These are phyloP conservation scores for Dryadomyces quercus-mongolicae DNA, from an alignment of 2,329 filamentous ascomycete genomes.

Conservation along the genomic window DNA sequence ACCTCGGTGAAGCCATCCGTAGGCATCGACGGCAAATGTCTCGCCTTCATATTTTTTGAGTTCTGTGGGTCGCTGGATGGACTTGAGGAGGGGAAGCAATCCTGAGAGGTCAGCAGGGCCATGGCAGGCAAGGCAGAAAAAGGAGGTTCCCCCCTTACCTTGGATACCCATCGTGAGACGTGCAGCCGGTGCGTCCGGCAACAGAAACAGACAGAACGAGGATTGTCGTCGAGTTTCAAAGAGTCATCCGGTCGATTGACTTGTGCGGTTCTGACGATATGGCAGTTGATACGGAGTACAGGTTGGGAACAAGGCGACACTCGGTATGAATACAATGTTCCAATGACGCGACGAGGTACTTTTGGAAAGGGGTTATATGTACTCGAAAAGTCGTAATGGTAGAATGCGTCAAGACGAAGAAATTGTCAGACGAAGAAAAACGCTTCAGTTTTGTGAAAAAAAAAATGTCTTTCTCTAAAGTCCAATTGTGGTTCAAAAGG, in stretches of 20 bases:
- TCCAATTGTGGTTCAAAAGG: background rate
- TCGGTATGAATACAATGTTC: background rate
- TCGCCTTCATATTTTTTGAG: conserved; percentile 80
- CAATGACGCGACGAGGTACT: background rate
- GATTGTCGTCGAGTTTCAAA: conserved; percentile 1
- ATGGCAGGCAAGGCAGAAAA: background rate
- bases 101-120: conserved; percentile 34
- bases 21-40: conserved; percentile 89
- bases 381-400: background rate
- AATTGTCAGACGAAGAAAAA: background rate
- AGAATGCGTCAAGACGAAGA: background rate
- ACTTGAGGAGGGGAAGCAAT: conserved; percentile 83
- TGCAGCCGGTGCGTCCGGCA: conserved; percentile 1
- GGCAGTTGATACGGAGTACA: no score
- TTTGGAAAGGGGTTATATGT: no score
- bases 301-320: no score
- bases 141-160: conserved; percentile 4
- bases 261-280: background rate
- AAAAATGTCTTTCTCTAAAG: background rate
- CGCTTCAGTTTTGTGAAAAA: background rate
- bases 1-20: conserved; percentile 95
- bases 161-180: conserved; percentile 13
- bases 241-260: background rate
- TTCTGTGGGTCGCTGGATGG: conserved; percentile 80
- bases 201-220: background rate